These are phyloP conservation scores for Aspergillus sp. DNA, from an alignment of 2,329 filamentous ascomycete genomes.

Conservation along the genomic window DNA sequence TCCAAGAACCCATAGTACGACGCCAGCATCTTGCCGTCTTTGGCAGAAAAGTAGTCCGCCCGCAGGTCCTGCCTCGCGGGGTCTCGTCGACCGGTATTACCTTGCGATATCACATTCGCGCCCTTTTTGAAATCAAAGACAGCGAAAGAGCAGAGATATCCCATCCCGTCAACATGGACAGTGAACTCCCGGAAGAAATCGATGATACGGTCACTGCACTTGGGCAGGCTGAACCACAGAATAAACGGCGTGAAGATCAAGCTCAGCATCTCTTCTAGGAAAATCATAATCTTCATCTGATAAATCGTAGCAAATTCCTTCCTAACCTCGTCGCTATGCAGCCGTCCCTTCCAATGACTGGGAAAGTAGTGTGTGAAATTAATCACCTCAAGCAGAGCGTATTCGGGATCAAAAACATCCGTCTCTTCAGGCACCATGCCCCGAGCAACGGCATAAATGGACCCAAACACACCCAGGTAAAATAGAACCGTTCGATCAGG, in stretches of 20 bases:
- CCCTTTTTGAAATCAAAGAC: slow-evolving; percentile 95
- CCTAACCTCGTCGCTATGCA: slow-evolving; percentile 94
- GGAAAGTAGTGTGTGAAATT: slow-evolving; percentile 91
- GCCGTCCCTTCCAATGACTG: slow-evolving; percentile 76
- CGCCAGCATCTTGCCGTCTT: slow-evolving; percentile 97
- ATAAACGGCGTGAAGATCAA: slow-evolving; percentile 90
- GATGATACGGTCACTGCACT: slow-evolving; percentile 85
- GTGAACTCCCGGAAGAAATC: slow-evolving; percentile 99
- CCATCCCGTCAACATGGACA: slow-evolving; percentile 90
- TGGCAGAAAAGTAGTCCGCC: slow-evolving; percentile 89
- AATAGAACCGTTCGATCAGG: slow-evolving; percentile 84
- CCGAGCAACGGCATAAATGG: slow-evolving; percentile 76
- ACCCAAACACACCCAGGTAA: slow-evolving; percentile 78
- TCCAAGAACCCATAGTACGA: slow-evolving; percentile 94
- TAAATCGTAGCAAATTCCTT: slow-evolving; percentile 86
- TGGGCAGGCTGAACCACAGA: slow-evolving; percentile 78
- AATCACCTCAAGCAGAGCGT: slow-evolving; percentile 80
- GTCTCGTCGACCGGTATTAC: slow-evolving; percentile 25
- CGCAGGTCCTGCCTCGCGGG: slow-evolving; percentile 58
- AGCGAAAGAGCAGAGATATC: slow-evolving; percentile 94
- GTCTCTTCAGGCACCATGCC: slow-evolving; percentile 85
- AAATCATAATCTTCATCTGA: slow-evolving; percentile 86
- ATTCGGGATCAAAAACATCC: slow-evolving; percentile 85
- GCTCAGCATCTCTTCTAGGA: slow-evolving; percentile 85
- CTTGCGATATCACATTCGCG: slow-evolving; percentile 50